Evolutionary conservation across 2,329 filamentous ascomycete genomes (phyloP), one percentile per base, ranked within the genome.

Genomic region (Diaporthe humulicola): DNA sequence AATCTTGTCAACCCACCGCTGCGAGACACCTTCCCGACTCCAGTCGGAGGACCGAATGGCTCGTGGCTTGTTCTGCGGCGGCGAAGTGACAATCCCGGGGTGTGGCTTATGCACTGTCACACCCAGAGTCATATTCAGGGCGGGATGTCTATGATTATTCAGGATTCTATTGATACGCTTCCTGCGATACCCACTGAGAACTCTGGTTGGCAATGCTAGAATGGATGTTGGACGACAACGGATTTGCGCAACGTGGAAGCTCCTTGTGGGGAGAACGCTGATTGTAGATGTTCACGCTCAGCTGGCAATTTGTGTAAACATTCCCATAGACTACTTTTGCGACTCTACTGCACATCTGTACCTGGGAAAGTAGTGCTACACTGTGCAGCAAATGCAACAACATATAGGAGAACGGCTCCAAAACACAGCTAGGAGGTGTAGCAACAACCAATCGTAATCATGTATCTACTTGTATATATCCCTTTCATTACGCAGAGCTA

Each of bases 111-210:
- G 54, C 30, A 57, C 8, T 57, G 54, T 57, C 54, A 57, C 30
- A 57, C 54, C 8, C 54, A 57, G 54, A 57, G 54, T 30, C 54
- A 57, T 22, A n/a, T 57, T 30, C 54, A 57, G 54, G 54, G 54
- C 30, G 54, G 54, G 3, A 17, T 22, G 54, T n/a, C 54, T 6
- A 57, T 57, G 54, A 33, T 57, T 30, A 57, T 57, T 9, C 54
- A 57, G 30, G 54, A 57, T 19, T 4, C 17, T 22, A 19, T 57
- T 15, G 54, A 4, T 36, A 5, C 54, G 30, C 54, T 57, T 3
- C 54, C 54, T 36, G 6, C 4, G 30, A 36, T 57, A 57, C 54
- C 54, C 28, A 1, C 30, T 0, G 30, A 57, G 1, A 36, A 57
- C 30, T 57, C 30, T 57, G 8, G 15, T 57, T 57, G 54, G 54